Evolutionary conservation across 148 eudicot species (phyloP), one percentile per base, ranked within the genome.

Genomic region (Nepenthes mirabilis): DNA sequence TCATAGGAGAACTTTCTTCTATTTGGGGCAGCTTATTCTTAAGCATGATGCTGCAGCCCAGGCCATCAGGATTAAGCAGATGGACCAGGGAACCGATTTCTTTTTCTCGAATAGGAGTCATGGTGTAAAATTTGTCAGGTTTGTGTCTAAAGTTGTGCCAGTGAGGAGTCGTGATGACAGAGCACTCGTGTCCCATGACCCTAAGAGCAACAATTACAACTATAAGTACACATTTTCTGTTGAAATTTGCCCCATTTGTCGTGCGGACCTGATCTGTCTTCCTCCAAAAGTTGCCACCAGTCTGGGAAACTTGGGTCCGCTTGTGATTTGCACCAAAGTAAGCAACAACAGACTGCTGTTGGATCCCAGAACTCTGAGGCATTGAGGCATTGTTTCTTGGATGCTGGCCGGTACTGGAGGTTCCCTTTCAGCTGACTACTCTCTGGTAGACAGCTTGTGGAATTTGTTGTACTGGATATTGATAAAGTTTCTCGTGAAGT

Each of bases 1-100:
- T 73, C 96, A 88, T 59, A 68, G 86, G 61, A 69, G 96, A 43
- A 85, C 96, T 9, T 88, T 88, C 70, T 78, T 83, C 54, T 78
- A 78, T 61, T 69, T 83, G 37, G 86, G 80, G 54, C 85, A 81
- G 61, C 79, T 76, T 52, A 81, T 83, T 37, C 77, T 83, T 33
- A 80, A 83, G 68, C 85, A 80, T 52, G 79, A 78, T 59, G 89
- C 79, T 11, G 89, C 85, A 13, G 55, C 58, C 47, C 63, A 68
- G 47, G 82, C 83, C 2, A 74, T 78, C 32, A 69, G 78, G 68
- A 78, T 80, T 34, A 72, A 58, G 65, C 83, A 80, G 70, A 70
- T 75, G 84, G 70, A 68, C 32, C 73, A 81, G 11, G 93, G 93
- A 12, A 70, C 85, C 52, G 89, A 88, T 72, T 85, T 88, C 79